A percentile compares a stretch with the other conserved stretches of the same genome.
These are phyloP conservation scores for Agaricus subrufescens DNA, from an alignment of 768 basidiomycete species.

Conservation along the genomic window DNA sequence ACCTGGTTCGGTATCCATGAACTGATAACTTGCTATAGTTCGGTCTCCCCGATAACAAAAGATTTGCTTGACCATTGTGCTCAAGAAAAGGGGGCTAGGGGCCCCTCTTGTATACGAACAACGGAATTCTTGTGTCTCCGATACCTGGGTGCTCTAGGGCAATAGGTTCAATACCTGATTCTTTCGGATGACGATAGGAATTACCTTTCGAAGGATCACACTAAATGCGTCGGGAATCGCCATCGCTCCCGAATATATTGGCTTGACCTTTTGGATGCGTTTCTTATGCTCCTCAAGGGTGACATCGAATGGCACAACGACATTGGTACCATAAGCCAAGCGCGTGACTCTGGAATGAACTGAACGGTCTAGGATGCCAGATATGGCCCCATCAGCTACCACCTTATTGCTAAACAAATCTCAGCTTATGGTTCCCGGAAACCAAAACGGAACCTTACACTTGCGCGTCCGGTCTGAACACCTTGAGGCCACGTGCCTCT, in stretches of 20 bases:
- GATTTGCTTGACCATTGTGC: background rate
- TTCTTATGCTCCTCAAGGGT: constrained; percentile 34
- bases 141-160: constrained; percentile 39
- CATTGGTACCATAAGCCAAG: constrained; percentile 43
- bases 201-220: constrained; percentile 38
- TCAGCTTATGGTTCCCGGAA: too few species aligned
- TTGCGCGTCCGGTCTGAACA: constrained; percentile 49
- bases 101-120: background rate
- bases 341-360: constrained; percentile 45
- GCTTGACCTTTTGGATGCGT: constrained; percentile 25
- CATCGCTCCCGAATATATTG: constrained; percentile 32
- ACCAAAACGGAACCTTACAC: constrained; percentile 32
- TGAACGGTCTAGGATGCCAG: constrained; percentile 40
- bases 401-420: constrained; percentile 31
- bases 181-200: background rate
- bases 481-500: constrained; percentile 29
- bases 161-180: background rate
- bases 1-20: constrained; percentile 3
- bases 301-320: constrained; percentile 28
- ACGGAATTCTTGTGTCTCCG: constrained; percentile 37
- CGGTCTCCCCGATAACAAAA: constrained; percentile 2
- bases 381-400: constrained; percentile 47
- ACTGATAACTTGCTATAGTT: background rate
- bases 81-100: background rate
- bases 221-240: constrained; percentile 36